Conservation (phyloP, 352 stramenopile genomes). For the Globisporangium okanoganense region DNA sequence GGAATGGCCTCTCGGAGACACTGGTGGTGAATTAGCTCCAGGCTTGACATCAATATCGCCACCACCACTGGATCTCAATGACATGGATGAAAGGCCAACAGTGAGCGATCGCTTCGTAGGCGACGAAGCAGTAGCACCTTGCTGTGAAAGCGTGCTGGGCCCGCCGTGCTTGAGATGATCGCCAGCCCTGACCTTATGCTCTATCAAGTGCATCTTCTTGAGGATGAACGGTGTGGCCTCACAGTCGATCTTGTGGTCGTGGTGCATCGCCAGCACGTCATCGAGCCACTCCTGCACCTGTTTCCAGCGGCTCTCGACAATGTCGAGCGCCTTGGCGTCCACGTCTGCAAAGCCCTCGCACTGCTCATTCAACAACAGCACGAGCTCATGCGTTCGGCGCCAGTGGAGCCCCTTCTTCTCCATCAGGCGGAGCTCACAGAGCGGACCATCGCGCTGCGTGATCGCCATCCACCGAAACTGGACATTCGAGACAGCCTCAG, state of each 20-base stretch:
- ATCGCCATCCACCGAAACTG: slow-evolving; percentile 79
- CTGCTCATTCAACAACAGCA: slow-evolving; percentile 64
- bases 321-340: slow-evolving; percentile 41
- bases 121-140: neutral
- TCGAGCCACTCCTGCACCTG: slow-evolving; percentile 67
- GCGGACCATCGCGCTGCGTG: slow-evolving; percentile 45
- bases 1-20: neutral
- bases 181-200: slow-evolving; percentile 2
- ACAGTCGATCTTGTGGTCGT: slow-evolving; percentile 60
- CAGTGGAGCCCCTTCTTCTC: slow-evolving; percentile 67
- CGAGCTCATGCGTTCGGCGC: slow-evolving; percentile 64
- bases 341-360: slow-evolving; percentile 64
- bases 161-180: neutral
- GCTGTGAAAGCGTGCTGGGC: neutral
- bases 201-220: slow-evolving; percentile 59
- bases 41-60: neutral
- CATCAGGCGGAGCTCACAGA: slow-evolving; percentile 64
- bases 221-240: slow-evolving; percentile 62
- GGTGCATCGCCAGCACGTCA: slow-evolving; percentile 57
- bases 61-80: neutral
- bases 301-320: slow-evolving; percentile 52
- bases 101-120: slow-evolving; percentile 6
- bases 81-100: neutral
- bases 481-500: slow-evolving; percentile 55
- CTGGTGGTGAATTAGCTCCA: neutral